A percentile compares a stretch with the other conserved stretches of the same genome.
These are phyloP conservation scores for Epithemia pelagica DNA, from an alignment of 108 stramenopile species.

Conservation along the genomic window DNA sequence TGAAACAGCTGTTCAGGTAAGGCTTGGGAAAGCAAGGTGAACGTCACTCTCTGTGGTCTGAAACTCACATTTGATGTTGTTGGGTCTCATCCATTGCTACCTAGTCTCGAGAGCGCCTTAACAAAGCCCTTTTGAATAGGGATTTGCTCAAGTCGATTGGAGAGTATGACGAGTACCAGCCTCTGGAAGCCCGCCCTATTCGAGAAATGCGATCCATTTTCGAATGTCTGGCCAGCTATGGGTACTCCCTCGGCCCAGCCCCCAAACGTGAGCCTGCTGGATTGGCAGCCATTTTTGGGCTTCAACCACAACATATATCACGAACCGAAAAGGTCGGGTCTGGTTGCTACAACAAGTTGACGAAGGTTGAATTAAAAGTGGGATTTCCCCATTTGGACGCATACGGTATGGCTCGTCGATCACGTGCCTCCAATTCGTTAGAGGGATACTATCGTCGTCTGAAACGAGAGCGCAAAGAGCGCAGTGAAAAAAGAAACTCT, in stretches of 20 bases:
- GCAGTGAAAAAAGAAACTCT: constrained; percentile 21
- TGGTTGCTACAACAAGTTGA: constrained; percentile 55
- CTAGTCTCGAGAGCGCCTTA: constrained; percentile 59
- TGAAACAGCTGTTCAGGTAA: constrained; percentile 62
- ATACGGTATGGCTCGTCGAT: constrained; percentile 73
- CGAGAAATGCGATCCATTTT: constrained; percentile 79
- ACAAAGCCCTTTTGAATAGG: constrained; percentile 71
- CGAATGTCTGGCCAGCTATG: constrained; percentile 74
- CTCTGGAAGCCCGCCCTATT: constrained; percentile 65
- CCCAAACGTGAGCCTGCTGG: constrained; percentile 43
- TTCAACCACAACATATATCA: constrained; percentile 49
- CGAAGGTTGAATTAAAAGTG: constrained; percentile 35
- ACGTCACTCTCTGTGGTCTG: too few species aligned
- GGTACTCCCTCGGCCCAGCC: constrained; percentile 29
- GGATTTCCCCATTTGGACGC: constrained; percentile 81
- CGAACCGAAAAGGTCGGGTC: constrained; percentile 82
- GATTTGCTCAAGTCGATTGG: constrained; percentile 80
- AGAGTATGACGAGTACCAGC: constrained; percentile 82
- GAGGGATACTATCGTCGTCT: constrained; percentile 66
- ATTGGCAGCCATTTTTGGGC: constrained; percentile 33
- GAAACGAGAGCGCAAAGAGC: constrained; percentile 59
- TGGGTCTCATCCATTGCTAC: not conserved
- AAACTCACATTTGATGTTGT: not conserved
- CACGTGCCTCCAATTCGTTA: constrained; percentile 50
- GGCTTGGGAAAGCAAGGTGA: constrained; percentile 9